Percentiles rank a stretch among this genome's conserved stretches.
Conservation (phyloP, 2,329 filamentous ascomycete genomes). For the Apiospora kogelbergensis region DNA sequence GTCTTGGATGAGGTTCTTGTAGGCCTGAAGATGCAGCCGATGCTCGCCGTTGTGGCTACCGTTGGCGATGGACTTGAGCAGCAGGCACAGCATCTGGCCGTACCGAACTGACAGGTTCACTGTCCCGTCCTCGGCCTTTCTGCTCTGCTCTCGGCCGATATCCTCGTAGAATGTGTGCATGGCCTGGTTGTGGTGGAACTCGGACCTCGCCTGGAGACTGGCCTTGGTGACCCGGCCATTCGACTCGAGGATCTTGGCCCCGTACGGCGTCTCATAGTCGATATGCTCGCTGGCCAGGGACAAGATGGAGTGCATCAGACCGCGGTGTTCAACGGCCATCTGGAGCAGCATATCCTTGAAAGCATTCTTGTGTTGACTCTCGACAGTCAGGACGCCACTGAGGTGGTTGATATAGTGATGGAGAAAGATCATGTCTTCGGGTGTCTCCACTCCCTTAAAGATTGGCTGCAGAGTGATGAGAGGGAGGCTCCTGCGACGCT, state of each 20-base stretch:
- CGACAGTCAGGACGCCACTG: constrained; percentile 78
- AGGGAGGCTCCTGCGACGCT: constrained; percentile 51
- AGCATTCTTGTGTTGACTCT: constrained; percentile 77
- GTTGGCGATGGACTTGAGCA: constrained; percentile 58
- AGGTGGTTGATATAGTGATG: constrained; percentile 80
- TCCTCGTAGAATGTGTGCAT: constrained; percentile 51
- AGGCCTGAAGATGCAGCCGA: constrained; percentile 75
- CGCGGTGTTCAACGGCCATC: constrained; percentile 75
- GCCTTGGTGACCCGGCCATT: constrained; percentile 47
- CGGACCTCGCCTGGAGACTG: constrained; percentile 49
- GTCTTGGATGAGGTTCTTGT: constrained; percentile 67
- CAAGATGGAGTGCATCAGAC: constrained; percentile 87
- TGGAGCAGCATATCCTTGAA: constrained; percentile 84
- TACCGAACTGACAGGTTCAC: constrained; percentile 55
- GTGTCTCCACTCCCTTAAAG: constrained; percentile 78
- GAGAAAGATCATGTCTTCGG: constrained; percentile 77
- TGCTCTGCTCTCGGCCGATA: constrained; percentile 42
- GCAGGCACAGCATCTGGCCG: constrained; percentile 62
- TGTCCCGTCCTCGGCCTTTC: constrained; percentile 43
- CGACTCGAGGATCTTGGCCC: constrained; percentile 50
- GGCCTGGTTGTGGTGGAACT: constrained; percentile 56
- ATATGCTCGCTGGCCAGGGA: constrained; percentile 80
- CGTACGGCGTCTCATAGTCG: constrained; percentile 58
- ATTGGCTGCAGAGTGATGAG: constrained; percentile 62
- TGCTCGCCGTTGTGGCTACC: constrained; percentile 66